Evolutionary conservation across 331 rosid genomes (phyloP), one percentile per base, ranked within the genome.

Genomic region (Malus hybrid): DNA sequence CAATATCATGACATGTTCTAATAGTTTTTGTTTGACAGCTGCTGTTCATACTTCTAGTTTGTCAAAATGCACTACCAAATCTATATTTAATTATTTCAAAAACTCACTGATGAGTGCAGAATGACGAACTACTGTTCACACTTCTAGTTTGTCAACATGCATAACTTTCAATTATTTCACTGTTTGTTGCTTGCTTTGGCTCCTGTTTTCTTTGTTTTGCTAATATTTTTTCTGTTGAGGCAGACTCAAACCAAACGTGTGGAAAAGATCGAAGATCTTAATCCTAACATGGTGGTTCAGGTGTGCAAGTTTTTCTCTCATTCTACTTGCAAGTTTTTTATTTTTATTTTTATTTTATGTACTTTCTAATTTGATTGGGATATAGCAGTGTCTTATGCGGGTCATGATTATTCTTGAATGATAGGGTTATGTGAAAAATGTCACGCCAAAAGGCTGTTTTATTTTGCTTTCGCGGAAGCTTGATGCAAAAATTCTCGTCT

Each of bases 361-460:
- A 74, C 36, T 14, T 65, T 63, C n/a, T 63, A 29, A 10, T 39
- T 6, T 56, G 0, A 36, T 12, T 69, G 73, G 56, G 75, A 77
- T 65, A 24, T 69, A 12, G n/a, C 50, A 20, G 71, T 33, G 22
- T 78, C 80, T 66, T 73, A 62, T 56, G 70, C 46, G 50, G 44
- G 62, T 24, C 6, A 71, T 50, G 65, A 52, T 65, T 77, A 18
- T 61, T 70, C 70, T 69, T 80, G 57, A 62, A 33, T 33, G 19
- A 54, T 73, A 93, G 96, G 97, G 99, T 79, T 94, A 94, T 77
- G 88, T 94, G 44, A 94, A 94, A 80, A 84, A 81, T 83, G 84
- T 91, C 68, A 32, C 93, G 12, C 80, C 96, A 65, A 94, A 91
- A 85, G 99, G 97, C 66, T 94, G 99, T 75, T 94, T 91, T 80